Conservation (phyloP, 2,329 filamentous ascomycete species). For the Rhinocladiella mackenziei region DNA sequence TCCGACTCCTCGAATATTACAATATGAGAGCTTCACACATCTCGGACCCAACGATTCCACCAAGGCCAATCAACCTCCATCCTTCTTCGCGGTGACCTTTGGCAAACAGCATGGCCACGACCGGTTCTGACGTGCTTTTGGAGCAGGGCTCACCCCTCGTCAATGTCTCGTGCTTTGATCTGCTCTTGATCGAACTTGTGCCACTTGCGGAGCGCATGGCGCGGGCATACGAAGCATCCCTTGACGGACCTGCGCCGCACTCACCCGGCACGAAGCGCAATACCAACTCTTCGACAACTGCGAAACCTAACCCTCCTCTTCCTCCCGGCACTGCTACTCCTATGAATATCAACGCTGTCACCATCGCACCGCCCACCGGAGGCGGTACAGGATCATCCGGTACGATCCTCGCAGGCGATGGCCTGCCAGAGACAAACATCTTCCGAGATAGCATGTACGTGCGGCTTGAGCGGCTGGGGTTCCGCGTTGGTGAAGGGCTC, state of each 20-base stretch:
- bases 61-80: conserved; percentile 1
- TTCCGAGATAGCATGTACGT: conserved; percentile 80
- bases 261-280: background rate
- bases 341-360: background rate
- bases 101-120: conserved; percentile 8
- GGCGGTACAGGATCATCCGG: background rate
- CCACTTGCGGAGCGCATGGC: conserved; percentile 87
- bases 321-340: too few species aligned
- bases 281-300: background rate
- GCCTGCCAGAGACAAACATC: conserved; percentile 57
- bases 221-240: conserved; percentile 38
- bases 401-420: conserved; percentile 22
- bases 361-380: background rate
- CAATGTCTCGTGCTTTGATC: conserved; percentile 81
- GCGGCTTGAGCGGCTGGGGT: conserved; percentile 77
- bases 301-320: conserved; percentile 9
- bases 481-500: conserved; percentile 85
- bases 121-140: too few species aligned
- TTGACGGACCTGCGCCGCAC: conserved; percentile 21
- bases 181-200: conserved; percentile 93
- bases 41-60: too few species aligned
- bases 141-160: conserved; percentile 53
- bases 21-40: too few species aligned
- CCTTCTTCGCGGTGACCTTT: background rate
- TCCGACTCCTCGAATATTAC: too few species aligned